Percentiles rank a stretch among this genome's conserved stretches.
These are phyloP conservation scores for Yamadazyma akitaensis DNA, from an alignment of 805 yeast genomes.

Conservation along the genomic window DNA sequence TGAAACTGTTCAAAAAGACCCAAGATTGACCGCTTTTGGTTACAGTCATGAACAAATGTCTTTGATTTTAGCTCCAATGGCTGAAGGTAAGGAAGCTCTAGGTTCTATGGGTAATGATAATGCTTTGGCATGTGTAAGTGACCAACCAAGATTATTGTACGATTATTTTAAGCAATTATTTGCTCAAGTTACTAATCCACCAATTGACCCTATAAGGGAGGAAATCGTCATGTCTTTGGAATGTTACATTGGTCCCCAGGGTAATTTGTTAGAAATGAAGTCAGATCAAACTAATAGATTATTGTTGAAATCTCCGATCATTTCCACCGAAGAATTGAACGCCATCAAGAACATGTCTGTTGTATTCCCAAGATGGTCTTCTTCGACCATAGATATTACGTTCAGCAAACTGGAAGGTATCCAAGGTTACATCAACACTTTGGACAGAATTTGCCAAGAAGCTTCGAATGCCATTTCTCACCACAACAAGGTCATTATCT, in stretches of 20 bases:
- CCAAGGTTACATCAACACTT: slow-evolving; percentile 77
- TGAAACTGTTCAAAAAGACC: slow-evolving; percentile 69
- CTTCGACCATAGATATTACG: slow-evolving; percentile 81
- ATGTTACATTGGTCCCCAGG: slow-evolving; percentile 98
- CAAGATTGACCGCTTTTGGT: slow-evolving; percentile 81
- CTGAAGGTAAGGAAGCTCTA: slow-evolving; percentile 88
- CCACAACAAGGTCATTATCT: slow-evolving; percentile 67
- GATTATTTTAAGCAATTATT: slow-evolving; percentile 95
- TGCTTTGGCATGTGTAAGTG: slow-evolving; percentile 90
- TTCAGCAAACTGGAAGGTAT: slow-evolving; percentile 80
- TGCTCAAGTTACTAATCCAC: slow-evolving; percentile 98
- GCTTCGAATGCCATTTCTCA: slow-evolving; percentile 83
- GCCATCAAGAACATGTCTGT: slow-evolving; percentile 71
- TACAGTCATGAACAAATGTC: slow-evolving; percentile 93
- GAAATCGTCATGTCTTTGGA: slow-evolving; percentile 95
- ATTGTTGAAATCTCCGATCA: slow-evolving; percentile 76
- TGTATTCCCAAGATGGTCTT: slow-evolving; percentile 85
- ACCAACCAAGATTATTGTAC: slow-evolving; percentile 84
- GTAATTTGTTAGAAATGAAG: slow-evolving; percentile 88
- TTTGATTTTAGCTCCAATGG: slow-evolving; percentile 89
- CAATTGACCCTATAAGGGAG: slow-evolving; percentile 97
- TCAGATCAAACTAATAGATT: slow-evolving; percentile 89
- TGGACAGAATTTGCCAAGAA: slow-evolving; percentile 82
- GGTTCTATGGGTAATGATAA: slow-evolving; percentile 99
- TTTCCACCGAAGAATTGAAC: slow-evolving; percentile 66